phyloP scores from a whole-genome alignment of 495 filamentous ascomycete genomes.

The Penicillium arizonense region DNA sequence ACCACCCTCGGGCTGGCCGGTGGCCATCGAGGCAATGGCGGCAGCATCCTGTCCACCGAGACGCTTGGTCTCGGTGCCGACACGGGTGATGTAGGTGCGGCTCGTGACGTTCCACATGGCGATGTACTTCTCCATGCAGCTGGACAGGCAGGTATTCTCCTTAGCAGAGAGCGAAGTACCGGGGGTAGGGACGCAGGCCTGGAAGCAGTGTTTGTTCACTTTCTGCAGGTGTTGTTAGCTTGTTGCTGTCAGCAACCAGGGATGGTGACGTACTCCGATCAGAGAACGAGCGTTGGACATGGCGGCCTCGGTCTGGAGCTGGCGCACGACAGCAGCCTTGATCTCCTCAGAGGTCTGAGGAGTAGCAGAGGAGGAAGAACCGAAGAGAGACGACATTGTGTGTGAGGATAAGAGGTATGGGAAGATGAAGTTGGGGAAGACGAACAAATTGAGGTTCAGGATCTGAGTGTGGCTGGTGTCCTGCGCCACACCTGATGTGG shows the following conservation, averaged over 20 bases:
- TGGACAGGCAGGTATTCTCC: slow-evolving; percentile 75
- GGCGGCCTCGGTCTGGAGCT: slow-evolving; percentile 72
- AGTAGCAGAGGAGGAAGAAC: slow-evolving; percentile 25
- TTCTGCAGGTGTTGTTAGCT: slow-evolving; percentile 54
- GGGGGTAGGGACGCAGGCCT: slow-evolving; percentile 85
- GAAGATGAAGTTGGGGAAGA: background rate
- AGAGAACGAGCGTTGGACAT: slow-evolving; percentile 71
- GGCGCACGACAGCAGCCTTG: slow-evolving; percentile 69
- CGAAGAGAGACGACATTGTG: slow-evolving; percentile 42
- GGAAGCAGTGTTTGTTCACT: slow-evolving; percentile 96
- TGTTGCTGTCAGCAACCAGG: background rate
- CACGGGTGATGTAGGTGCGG: slow-evolving; percentile 66
- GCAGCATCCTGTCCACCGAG: slow-evolving; percentile 26
- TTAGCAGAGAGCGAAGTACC: slow-evolving; percentile 68
- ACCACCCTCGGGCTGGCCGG: slow-evolving; percentile 17
- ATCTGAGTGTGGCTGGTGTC: slow-evolving; percentile 27
- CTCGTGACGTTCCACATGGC: slow-evolving; percentile 84
- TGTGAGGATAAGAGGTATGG: slow-evolving; percentile 5
- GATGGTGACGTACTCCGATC: slow-evolving; percentile 60
- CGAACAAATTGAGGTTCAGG: slow-evolving; percentile 10
- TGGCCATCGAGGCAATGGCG: slow-evolving; percentile 28
- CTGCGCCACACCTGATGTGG: slow-evolving; percentile 37
- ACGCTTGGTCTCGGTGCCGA: slow-evolving; percentile 61
- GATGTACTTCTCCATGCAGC: slow-evolving; percentile 99
- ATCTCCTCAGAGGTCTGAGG: slow-evolving; percentile 52